These are phyloP conservation scores for Aspergillus versicolor DNA, from an alignment of 2,329 filamentous ascomycete species.

Conservation along the genomic window DNA sequence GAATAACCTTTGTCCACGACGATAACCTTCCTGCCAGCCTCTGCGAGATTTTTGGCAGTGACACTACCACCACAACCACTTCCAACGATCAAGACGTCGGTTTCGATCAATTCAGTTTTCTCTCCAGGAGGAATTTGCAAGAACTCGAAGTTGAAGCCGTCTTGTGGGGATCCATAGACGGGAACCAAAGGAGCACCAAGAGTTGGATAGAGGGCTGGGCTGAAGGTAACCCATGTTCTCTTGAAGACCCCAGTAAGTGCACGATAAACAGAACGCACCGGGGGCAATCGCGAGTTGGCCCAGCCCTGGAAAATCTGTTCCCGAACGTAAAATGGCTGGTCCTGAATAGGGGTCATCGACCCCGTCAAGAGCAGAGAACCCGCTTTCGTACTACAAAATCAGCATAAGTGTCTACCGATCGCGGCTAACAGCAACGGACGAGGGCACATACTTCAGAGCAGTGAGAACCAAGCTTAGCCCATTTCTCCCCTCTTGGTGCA, in stretches of 20 bases:
- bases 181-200: slow-evolving; percentile 57
- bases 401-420: not conserved
- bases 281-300: slow-evolving; percentile 53
- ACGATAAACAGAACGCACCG: slow-evolving; percentile 51
- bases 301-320: slow-evolving; percentile 55
- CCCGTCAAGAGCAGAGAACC: slow-evolving; percentile 60
- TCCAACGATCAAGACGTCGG: slow-evolving; percentile 82
- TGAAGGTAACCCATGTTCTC: slow-evolving; percentile 54
- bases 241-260: slow-evolving; percentile 52
- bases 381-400: slow-evolving; percentile 47
- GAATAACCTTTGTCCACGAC: slow-evolving; percentile 83
- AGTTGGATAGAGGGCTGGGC: slow-evolving; percentile 50
- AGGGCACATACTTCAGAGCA: slow-evolving; percentile 50
- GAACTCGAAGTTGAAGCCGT: slow-evolving; percentile 57
- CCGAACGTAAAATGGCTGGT: slow-evolving; percentile 55
- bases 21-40: slow-evolving; percentile 71
- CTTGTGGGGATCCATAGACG: slow-evolving; percentile 51
- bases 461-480: slow-evolving; percentile 54
- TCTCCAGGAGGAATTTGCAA: slow-evolving; percentile 56
- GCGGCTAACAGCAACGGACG: no score
- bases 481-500: slow-evolving; percentile 50
- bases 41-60: slow-evolving; percentile 74
- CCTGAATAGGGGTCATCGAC: slow-evolving; percentile 53
- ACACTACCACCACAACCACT: slow-evolving; percentile 85
- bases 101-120: slow-evolving; percentile 62